Conservation (phyloP, 2,329 filamentous ascomycete species). For the Aspergillus amoenus region DNA sequence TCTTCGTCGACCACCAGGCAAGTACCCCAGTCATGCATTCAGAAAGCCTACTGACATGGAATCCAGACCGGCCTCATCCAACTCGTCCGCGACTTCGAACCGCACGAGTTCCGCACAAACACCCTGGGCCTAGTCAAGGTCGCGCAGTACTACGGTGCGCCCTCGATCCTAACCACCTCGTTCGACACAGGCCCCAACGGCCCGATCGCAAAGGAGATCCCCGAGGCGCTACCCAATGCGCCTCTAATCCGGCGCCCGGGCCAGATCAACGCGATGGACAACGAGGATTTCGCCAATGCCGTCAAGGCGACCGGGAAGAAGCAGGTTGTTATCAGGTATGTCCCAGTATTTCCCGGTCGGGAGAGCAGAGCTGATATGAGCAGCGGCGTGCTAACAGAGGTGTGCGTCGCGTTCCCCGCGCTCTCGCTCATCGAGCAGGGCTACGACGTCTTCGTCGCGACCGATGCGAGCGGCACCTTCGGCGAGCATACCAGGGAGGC, state of each 20-base stretch:
- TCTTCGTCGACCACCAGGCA: no score
- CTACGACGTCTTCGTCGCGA: slow-evolving; percentile 70
- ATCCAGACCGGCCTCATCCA: slow-evolving; percentile 35
- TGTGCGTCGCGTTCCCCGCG: slow-evolving; percentile 71
- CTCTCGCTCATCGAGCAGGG: slow-evolving; percentile 69
- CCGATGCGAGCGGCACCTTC: slow-evolving; percentile 69
- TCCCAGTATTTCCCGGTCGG: no score
- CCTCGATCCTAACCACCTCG: slow-evolving; percentile 69
- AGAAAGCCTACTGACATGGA: no score
- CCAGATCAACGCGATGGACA: slow-evolving; percentile 78
- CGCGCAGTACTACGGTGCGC: slow-evolving; percentile 65
- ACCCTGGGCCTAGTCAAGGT: slow-evolving; percentile 68
- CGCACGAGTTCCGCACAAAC: slow-evolving; percentile 64
- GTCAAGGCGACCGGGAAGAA: slow-evolving; percentile 64
- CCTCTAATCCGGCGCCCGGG: slow-evolving; percentile 67
- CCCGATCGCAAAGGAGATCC: slow-evolving; percentile 67
- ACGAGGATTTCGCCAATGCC: slow-evolving; percentile 64
- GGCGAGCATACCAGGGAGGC: slow-evolving; percentile 48
- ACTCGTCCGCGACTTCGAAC: slow-evolving; percentile 64
- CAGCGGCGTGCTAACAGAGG: slow-evolving; percentile 68
- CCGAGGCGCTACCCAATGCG: slow-evolving; percentile 65
- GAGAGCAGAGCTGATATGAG: no score
- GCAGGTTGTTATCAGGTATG: slow-evolving; percentile 64
- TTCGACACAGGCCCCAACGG: slow-evolving; percentile 71
- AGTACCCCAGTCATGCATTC: no score